These are phyloP conservation scores for Massariosphaeria phaeospora DNA, from an alignment of 495 filamentous ascomycete species.

Conservation along the genomic window DNA sequence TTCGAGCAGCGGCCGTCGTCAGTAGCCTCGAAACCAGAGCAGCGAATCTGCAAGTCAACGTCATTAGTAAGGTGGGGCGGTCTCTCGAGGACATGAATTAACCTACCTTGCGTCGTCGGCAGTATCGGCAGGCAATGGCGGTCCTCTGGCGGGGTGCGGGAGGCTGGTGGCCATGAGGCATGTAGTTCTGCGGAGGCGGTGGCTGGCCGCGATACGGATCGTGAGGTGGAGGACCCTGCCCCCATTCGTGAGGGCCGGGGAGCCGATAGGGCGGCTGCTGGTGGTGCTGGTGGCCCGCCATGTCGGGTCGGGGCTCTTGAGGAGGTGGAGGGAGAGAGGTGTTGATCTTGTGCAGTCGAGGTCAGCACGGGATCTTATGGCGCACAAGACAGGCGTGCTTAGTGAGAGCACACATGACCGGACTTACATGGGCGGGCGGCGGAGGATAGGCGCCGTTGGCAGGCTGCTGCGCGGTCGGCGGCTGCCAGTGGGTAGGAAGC, in stretches of 20 bases:
- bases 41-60: conserved; percentile 59
- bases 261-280: conserved; percentile 29
- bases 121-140: conserved; percentile 81
- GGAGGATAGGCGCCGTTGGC: conserved; percentile 27
- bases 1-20: conserved; percentile 75
- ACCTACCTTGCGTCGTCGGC: conserved; percentile 70
- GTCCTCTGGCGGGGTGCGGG: conserved; percentile 73
- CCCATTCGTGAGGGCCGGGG: conserved; percentile 33
- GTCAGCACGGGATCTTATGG: conserved; percentile 13
- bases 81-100: not conserved
- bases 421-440: conserved; percentile 29
- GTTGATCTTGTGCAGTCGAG: conserved; percentile 20
- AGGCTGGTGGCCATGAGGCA: conserved; percentile 38
- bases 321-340: conserved; percentile 24
- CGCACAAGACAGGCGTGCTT: not conserved
- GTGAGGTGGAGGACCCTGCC: conserved; percentile 25
- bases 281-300: conserved; percentile 24
- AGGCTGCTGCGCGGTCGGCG: conserved; percentile 23
- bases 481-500: conserved; percentile 27
- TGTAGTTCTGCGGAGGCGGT: conserved; percentile 20
- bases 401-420: conserved; percentile 7
- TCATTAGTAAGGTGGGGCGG: not conserved
- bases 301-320: conserved; percentile 35
- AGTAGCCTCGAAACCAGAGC: conserved; percentile 74
- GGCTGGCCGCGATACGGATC: conserved; percentile 30